Conservation (phyloP, 148 eudicot species). For the Rhododendron mucronatum region DNA sequence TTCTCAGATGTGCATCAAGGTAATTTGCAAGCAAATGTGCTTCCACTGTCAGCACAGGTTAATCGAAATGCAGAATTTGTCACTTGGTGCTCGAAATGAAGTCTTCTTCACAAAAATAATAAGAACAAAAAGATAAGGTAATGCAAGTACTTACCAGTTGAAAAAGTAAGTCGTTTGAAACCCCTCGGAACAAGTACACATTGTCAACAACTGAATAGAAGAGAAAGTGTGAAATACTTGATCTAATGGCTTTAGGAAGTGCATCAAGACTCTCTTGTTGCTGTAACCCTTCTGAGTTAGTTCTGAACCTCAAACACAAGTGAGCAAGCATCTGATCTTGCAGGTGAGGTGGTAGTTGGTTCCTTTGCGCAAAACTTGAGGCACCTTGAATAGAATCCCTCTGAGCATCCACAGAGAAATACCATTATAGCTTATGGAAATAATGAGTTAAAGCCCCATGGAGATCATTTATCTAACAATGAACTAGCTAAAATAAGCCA, state of each 20-base stretch:
- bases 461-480: background rate
- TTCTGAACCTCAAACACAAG: conserved; percentile 63
- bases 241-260: conserved; percentile 78
- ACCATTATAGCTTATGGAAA: background rate
- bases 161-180: conserved; percentile 75
- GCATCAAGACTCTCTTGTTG: conserved; percentile 73
- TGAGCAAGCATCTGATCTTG: conserved; percentile 90
- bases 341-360: conserved; percentile 56
- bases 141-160: conserved; percentile 54
- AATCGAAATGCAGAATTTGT: background rate
- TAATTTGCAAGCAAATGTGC: background rate
- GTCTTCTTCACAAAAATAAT: background rate
- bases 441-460: background rate
- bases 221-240: conserved; percentile 65
- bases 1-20: background rate
- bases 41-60: background rate
- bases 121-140: background rate
- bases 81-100: background rate
- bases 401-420: conserved; percentile 24
- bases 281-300: conserved; percentile 82
- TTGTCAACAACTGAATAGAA: conserved; percentile 64
- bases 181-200: conserved; percentile 68
- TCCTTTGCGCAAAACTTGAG: conserved; percentile 70
- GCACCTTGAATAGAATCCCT: conserved; percentile 82
- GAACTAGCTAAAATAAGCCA: background rate